A percentile compares a stretch with the other conserved stretches of the same genome.
phyloP scores from a whole-genome alignment of 441 rosid species.

The Adansonia grandidieri region DNA sequence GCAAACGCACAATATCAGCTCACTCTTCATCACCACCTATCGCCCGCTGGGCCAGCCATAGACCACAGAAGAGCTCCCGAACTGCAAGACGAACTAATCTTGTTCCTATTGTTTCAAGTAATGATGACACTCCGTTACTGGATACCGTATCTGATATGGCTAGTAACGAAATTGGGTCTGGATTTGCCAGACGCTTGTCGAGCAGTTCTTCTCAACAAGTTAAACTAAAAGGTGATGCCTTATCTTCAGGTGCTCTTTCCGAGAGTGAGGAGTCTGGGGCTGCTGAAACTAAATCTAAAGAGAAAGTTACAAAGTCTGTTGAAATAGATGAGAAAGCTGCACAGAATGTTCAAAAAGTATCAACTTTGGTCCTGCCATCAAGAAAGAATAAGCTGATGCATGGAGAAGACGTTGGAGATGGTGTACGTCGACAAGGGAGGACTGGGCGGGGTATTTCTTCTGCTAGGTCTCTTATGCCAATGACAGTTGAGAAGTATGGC shows the following conservation, averaged over 20 bases:
- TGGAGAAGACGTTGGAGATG: slow-evolving; percentile 85
- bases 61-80: slow-evolving; percentile 93
- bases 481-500: slow-evolving; percentile 66
- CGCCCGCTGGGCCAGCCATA: slow-evolving; percentile 89
- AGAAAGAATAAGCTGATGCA: slow-evolving; percentile 75
- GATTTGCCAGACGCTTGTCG: slow-evolving; percentile 67
- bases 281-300: slow-evolving; percentile 76
- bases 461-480: slow-evolving; percentile 69
- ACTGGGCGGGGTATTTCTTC: slow-evolving; percentile 73
- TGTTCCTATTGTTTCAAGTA: slow-evolving; percentile 74
- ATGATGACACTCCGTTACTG: slow-evolving; percentile 71
- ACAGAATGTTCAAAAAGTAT: slow-evolving; percentile 71
- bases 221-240: slow-evolving; percentile 69
- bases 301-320: slow-evolving; percentile 74
- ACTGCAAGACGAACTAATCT: slow-evolving; percentile 93
- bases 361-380: slow-evolving; percentile 60
- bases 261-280: slow-evolving; percentile 95
- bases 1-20: slow-evolving; percentile 75
- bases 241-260: slow-evolving; percentile 73
- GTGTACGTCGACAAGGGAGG: slow-evolving; percentile 85
- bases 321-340: slow-evolving; percentile 72
- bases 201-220: slow-evolving; percentile 81
- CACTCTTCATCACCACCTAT: slow-evolving; percentile 92
- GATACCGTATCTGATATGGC: slow-evolving; percentile 80
- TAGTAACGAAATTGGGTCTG: slow-evolving; percentile 68